Base-by-base conservation (phyloP, 768 basidiomycete species). In the Pleurotus tuoliensis region DNA sequence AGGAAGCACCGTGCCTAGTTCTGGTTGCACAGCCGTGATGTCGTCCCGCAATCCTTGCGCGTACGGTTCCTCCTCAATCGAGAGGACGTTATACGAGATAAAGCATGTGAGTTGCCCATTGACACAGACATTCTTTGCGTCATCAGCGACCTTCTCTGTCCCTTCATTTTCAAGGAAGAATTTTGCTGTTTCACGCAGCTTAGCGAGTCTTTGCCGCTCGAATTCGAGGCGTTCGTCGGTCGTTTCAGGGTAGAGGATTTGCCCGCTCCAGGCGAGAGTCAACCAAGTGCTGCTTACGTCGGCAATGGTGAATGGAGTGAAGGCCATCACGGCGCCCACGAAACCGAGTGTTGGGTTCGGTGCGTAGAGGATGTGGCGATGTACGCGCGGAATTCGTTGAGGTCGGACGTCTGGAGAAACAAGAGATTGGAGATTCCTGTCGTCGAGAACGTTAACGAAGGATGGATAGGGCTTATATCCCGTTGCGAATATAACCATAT, bases 221-320 rank as follows among this genome's bases (percentile, higher is more conserved):
- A 72, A 78, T 4, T 16, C 63, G 7, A 80, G 68, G 3, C 73
- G 66, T 0, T 57, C 70, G 27, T 69, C 67, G 2, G 61, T 7
- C 1, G 74, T 71, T 18, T 62, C 49, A 0, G 79, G 78, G 56
- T 77, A 71, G 1, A 58, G 12, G 12, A 73, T 61, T 25, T 63
- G 56, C 2, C 67, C 61, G 2, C 59, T 55, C 77, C 78, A 81
- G 2, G 73, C 71, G 18, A 78, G 65, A 1, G 78, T 63, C 40
- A 82, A 70, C 76, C 76, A 81, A 3, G 76, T 78, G 63, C 76
- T 78, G n/a, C 69, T 69, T 46, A 82, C 66, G 56, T 82, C 80
- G 1, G 76, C 74, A 58, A 81, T 67, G 3, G 69, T 69, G 62
- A 82, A 82, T 2, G 81, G 81, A 7, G 74, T 80, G 59, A 73